phyloP scores from a whole-genome alignment of 768 basidiomycete genomes.

The Mycena vulgaris region DNA sequence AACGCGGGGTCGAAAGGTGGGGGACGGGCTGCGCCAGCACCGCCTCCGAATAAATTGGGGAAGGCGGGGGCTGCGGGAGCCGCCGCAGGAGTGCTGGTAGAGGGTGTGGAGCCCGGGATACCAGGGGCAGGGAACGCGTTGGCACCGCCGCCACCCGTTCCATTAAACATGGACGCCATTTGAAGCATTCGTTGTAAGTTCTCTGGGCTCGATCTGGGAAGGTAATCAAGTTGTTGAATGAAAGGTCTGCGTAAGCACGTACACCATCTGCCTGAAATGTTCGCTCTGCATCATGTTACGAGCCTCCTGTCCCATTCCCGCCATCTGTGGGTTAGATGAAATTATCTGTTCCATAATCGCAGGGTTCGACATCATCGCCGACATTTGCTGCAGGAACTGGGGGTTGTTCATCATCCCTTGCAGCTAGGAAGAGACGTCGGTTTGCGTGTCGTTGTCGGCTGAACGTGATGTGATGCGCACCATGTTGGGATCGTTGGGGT shows the following conservation, averaged over 20 bases:
- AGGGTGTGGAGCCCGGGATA: conserved; percentile 55
- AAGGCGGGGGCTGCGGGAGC: conserved; percentile 43
- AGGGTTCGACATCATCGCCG: conserved; percentile 87
- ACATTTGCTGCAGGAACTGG: conserved; percentile 91
- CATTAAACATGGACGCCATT: conserved; percentile 73
- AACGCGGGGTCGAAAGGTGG: conserved; percentile 32
- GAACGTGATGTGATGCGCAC: conserved; percentile 57
- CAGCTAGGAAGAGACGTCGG: conserved; percentile 61
- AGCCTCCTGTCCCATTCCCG: conserved; percentile 84
- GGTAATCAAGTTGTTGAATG: conserved; percentile 2
- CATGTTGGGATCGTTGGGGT: conserved; percentile 95
- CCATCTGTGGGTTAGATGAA: conserved; percentile 83
- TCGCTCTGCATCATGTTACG: conserved; percentile 85
- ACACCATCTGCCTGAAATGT: conserved; percentile 84
- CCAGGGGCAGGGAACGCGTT: conserved; percentile 76
- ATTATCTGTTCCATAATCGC: conserved; percentile 92
- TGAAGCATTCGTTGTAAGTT: conserved; percentile 81
- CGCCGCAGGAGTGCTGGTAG: conserved; percentile 45
- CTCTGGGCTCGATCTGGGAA: conserved; percentile 80
- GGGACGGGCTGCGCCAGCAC: conserved; percentile 8
- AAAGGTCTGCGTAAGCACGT: conserved; percentile 41
- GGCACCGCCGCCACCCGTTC: conserved; percentile 43
- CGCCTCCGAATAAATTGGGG: conserved; percentile 44
- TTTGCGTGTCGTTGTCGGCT: conserved; percentile 16
- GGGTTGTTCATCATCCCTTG: conserved; percentile 90